Evolutionary conservation across 257 asterid species (phyloP), one percentile per base, ranked within the genome.

Genomic region (Fraxinus quadrangulata): DNA sequence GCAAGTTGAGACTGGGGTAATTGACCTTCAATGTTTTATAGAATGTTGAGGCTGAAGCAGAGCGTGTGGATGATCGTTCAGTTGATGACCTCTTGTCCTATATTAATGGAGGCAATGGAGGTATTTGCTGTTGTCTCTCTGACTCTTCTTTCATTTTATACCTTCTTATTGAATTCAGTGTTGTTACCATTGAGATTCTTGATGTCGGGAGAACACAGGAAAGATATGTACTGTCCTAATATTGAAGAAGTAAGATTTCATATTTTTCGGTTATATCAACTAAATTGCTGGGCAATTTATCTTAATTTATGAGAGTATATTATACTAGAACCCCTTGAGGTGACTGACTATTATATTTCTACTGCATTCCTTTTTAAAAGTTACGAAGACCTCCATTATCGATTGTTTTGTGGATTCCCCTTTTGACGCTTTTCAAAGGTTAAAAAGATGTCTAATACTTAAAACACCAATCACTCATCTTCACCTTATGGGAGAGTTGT

Each of bases 11-110:
- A 84, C 83, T 85, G 79, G 88, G 71, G 45, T 51, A 63, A 56
- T 61, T 63, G 79, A 45, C 67, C 77, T 76, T 76, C 33, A 19
- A 78, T 82, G 69, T 63, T 26, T 87, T 86, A 71, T 83, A 91
- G 98, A 90, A 84, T 86, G 88, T 80, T 65, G 96, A 90, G 81
- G 84, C 78, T 69, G 99, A 89, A 89, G 99, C 87, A 85, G 98
- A 88, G 84, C 93, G 45, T 42, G 91, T 86, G 78, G 99, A 93
- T 85, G 90, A 90, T 36, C 97, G 98, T 63, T 91, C 99, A 74
- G 96, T 95, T 71, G 99, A 95, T 85, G 99, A 95, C 81, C 94
- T 95, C 59, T 84, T 95, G 78, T 90, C 97, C 23, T 95, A 88
- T 83, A 95, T 95, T 78, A 93, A 95, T 82, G 97, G 98, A 77